Evolutionary conservation across 495 filamentous ascomycete genomes (phyloP).

Genomic region (Penicillium turbatum): DNA sequence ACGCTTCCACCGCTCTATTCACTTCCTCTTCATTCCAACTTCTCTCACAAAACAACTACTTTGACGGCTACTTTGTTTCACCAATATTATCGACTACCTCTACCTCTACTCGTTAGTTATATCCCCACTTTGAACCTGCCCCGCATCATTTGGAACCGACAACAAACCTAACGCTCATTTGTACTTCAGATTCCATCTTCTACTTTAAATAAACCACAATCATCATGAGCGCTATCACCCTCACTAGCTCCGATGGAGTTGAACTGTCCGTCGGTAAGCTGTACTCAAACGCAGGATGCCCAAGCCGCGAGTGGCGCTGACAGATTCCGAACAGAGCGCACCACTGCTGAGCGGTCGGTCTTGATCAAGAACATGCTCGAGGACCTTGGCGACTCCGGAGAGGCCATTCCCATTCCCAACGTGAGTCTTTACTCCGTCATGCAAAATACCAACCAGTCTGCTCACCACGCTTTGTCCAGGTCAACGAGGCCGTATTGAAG

Average conservation of each 20-base stretch:
- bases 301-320: constrained; percentile 1
- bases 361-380: constrained; percentile 98
- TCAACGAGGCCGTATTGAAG: constrained; percentile 86
- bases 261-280: constrained; percentile 54
- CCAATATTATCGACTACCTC: not conserved
- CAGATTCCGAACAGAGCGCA: constrained; percentile 56
- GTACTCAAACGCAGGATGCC: not conserved
- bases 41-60: not conserved
- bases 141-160: not conserved
- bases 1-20: no score
- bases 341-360: constrained; percentile 84
- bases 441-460: no score
- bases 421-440: constrained; percentile 44
- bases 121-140: not conserved
- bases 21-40: not conserved
- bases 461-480: constrained; percentile 43
- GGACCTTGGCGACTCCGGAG: constrained; percentile 70
- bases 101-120: not conserved
- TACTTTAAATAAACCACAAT: not conserved
- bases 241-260: constrained; percentile 55
- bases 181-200: not conserved
- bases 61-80: not conserved
- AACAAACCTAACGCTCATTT: not conserved
- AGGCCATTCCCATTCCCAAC: constrained; percentile 82
- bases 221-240: constrained; percentile 35